Percentiles rank a stretch among this genome's conserved stretches.
phyloP scores from a whole-genome alignment of 495 filamentous ascomycete genomes.

The Penicillium coffeae region DNA sequence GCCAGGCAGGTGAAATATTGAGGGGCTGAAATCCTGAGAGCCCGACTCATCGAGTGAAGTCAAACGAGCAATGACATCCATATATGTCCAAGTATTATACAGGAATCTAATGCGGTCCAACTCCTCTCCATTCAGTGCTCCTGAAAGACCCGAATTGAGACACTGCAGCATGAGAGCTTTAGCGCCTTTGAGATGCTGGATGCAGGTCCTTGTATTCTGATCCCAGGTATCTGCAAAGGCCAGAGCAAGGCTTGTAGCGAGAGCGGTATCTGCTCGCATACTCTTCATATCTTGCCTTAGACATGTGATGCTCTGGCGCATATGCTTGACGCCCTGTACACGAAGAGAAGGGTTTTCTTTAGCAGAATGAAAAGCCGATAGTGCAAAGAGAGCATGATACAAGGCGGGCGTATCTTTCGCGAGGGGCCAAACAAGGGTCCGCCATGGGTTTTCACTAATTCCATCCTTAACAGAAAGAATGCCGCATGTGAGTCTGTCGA shows the following conservation, averaged over 20 bases:
- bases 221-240: constrained; percentile 81
- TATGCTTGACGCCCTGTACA: constrained; percentile 67
- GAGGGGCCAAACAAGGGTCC: constrained; percentile 69
- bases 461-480: constrained; percentile 74
- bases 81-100: constrained; percentile 76
- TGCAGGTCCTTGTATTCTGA: constrained; percentile 69
- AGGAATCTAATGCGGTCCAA: constrained; percentile 61
- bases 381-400: constrained; percentile 70
- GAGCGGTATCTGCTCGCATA: constrained; percentile 62
- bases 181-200: constrained; percentile 68
- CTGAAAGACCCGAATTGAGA: constrained; percentile 39
- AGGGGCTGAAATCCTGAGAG: constrained; percentile 49
- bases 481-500: constrained; percentile 68
- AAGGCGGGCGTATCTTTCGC: constrained; percentile 63
- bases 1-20: constrained; percentile 33
- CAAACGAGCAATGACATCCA: constrained; percentile 75
- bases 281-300: constrained; percentile 56
- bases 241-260: constrained; percentile 70
- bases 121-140: constrained; percentile 34
- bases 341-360: constrained; percentile 54
- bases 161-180: constrained; percentile 60
- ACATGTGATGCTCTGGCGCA: constrained; percentile 60
- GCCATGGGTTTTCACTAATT: constrained; percentile 72
- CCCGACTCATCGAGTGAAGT: constrained; percentile 63
- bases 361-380: constrained; percentile 73